phyloP scores from a whole-genome alignment of 208 protist genomes.

The Leptomonas pyrrhocoris region DNA sequence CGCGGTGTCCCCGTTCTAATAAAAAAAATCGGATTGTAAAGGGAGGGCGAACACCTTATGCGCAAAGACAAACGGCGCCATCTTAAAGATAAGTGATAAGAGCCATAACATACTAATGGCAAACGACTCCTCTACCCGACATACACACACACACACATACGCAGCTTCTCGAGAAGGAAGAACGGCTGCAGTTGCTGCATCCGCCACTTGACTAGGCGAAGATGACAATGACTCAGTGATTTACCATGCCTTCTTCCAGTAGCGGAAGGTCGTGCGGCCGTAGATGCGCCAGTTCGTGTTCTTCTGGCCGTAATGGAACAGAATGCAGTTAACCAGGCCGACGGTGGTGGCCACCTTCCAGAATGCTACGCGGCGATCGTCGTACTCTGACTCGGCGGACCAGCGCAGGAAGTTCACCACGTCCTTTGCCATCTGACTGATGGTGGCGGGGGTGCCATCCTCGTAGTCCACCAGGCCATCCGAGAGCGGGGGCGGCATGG shows the following conservation, averaged over 20 bases:
- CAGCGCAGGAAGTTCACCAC: constrained; percentile 94
- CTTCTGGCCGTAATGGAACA: constrained; percentile 88
- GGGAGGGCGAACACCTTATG: neutral
- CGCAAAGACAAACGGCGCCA: constrained; percentile 3
- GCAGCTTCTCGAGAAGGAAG: constrained; percentile 1
- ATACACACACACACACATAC: constrained; percentile 6
- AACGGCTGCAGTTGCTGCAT: neutral
- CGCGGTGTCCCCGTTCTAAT: neutral
- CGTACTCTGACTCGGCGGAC: constrained; percentile 90
- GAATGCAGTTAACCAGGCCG: constrained; percentile 81
- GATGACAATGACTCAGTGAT: neutral
- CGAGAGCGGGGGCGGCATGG: constrained; percentile 96
- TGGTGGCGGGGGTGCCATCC: constrained; percentile 96
- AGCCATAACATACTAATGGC: constrained; percentile 18
- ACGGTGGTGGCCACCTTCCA: constrained; percentile 86
- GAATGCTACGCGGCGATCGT: constrained; percentile 85
- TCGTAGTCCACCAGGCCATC: constrained; percentile 97
- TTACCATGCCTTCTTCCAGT: constrained; percentile 92
- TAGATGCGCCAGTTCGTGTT: constrained; percentile 91
- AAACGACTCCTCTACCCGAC: constrained; percentile 2
- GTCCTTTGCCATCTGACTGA: constrained; percentile 98
- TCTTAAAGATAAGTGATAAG: constrained; percentile 25
- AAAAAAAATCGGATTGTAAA: neutral
- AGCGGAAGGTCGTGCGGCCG: constrained; percentile 88
- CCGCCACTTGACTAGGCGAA: neutral